phyloP scores from a whole-genome alignment of 352 stramenopile species.

The Lagenidium giganteum region DNA sequence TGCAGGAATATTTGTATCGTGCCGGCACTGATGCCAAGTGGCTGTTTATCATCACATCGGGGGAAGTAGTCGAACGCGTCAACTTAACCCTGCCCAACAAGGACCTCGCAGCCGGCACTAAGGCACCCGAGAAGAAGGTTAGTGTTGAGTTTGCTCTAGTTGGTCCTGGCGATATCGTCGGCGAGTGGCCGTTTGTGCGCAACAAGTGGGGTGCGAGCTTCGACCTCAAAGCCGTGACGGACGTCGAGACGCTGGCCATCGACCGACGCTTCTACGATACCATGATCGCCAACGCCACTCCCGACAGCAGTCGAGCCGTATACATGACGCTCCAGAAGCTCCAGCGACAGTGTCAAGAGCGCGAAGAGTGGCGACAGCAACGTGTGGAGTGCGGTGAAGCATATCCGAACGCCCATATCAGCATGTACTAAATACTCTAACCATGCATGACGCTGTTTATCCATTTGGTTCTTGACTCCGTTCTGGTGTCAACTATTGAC shows the following conservation, averaged over 20 bases:
- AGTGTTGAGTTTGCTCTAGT: slow-evolving; percentile 64
- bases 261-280: slow-evolving; percentile 59
- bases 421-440: slow-evolving; percentile 72
- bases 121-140: slow-evolving; percentile 51
- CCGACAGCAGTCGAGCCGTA: slow-evolving; percentile 34
- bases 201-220: slow-evolving; percentile 42
- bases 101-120: slow-evolving; percentile 1
- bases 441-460: background rate
- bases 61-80: slow-evolving; percentile 62
- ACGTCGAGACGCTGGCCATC: slow-evolving; percentile 60
- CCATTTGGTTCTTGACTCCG: background rate
- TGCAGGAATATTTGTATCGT: slow-evolving; percentile 65
- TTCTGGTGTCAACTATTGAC: background rate
- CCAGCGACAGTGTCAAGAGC: slow-evolving; percentile 36
- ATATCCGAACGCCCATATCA: slow-evolving; percentile 64
- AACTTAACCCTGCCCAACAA: slow-evolving; percentile 39
- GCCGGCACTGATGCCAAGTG: slow-evolving; percentile 58
- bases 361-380: slow-evolving; percentile 71
- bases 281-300: slow-evolving; percentile 38
- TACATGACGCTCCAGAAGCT: slow-evolving; percentile 36
- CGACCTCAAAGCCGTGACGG: slow-evolving; percentile 61
- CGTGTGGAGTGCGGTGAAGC: slow-evolving; percentile 60
- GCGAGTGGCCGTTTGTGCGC: slow-evolving; percentile 53
- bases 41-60: slow-evolving; percentile 68
- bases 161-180: slow-evolving; percentile 50